Conservation (phyloP, 805 yeast genomes). For the Saccharomycopsis sp. region DNA sequence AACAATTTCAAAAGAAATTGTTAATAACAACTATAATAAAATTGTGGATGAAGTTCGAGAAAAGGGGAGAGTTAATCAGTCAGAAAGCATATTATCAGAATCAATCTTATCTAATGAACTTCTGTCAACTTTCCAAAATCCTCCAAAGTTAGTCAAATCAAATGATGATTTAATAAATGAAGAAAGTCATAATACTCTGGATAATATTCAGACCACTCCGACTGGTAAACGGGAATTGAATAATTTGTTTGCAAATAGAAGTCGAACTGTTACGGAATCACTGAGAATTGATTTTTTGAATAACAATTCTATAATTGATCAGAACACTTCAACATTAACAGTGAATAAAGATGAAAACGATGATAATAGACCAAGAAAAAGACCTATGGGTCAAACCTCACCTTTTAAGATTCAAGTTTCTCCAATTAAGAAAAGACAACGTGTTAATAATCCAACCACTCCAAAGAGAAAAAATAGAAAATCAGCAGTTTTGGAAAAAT, state of each 20-base stretch:
- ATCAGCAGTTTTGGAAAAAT: conserved; percentile 11
- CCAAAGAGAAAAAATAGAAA: conserved; percentile 6
- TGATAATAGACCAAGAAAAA: conserved; percentile 1
- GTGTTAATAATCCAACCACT: not conserved
- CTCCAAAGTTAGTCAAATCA: no score
- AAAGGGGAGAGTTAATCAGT: no score
- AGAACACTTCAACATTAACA: conserved; percentile 14
- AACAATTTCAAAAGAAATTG: no score
- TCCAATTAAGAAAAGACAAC: conserved; percentile 5
- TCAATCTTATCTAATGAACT: no score
- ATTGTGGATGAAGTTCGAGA: no score
- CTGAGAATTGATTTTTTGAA: conserved; percentile 3
- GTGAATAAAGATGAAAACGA: not conserved
- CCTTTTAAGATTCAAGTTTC: conserved; percentile 11
- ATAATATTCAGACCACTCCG: conserved; percentile 4
- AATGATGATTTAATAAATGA: no score
- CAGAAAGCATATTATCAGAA: no score
- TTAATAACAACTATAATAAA: no score
- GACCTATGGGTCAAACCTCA: not conserved
- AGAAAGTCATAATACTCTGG: not conserved
- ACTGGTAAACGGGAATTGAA: conserved; percentile 10
- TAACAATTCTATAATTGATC: conserved; percentile 16
- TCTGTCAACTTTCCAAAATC: no score
- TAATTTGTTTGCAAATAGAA: conserved; percentile 5
- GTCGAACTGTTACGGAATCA: not conserved